phyloP scores from a whole-genome alignment of 495 filamentous ascomycete species.

The Podospora didyma region DNA sequence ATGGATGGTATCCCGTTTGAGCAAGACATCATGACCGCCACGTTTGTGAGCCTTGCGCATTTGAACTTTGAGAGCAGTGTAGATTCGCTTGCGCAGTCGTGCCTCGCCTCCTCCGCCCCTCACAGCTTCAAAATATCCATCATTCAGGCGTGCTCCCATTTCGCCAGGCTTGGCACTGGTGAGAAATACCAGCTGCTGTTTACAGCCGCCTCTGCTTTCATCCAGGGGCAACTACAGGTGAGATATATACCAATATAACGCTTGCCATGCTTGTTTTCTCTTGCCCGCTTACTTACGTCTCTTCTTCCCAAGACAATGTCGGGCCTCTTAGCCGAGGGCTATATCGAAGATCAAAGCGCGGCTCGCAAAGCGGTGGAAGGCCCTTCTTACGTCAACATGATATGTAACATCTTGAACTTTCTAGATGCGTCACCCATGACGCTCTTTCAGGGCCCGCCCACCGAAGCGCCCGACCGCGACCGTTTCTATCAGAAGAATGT shows the following conservation, averaged over 20 bases:
- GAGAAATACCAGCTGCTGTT: constrained; percentile 51
- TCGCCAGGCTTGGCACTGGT: constrained; percentile 46
- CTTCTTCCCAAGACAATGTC: constrained; percentile 30
- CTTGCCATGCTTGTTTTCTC: no score
- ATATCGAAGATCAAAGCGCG: constrained; percentile 34
- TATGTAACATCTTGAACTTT: constrained; percentile 50
- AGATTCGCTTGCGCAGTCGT: constrained; percentile 48
- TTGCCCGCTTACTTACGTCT: constrained; percentile 13
- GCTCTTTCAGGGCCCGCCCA: constrained; percentile 43
- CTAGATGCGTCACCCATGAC: constrained; percentile 49
- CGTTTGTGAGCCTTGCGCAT: constrained; percentile 58
- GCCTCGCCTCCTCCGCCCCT: constrained; percentile 52
- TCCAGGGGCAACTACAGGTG: constrained; percentile 52
- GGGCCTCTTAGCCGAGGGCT: constrained; percentile 36
- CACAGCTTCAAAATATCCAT: constrained; percentile 56
- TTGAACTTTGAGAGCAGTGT: constrained; percentile 54
- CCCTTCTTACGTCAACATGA: constrained; percentile 34
- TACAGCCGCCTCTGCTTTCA: constrained; percentile 48
- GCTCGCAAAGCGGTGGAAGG: constrained; percentile 39
- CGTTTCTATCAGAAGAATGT: constrained; percentile 47
- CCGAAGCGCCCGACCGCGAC: constrained; percentile 30
- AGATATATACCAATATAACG: constrained; percentile 9
- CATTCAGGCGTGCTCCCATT: constrained; percentile 53
- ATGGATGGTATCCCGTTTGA: constrained; percentile 47
- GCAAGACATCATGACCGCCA: constrained; percentile 58